These are phyloP conservation scores for Plenodomus tracheiphilus DNA, from an alignment of 2,329 filamentous ascomycete species.

Conservation along the genomic window DNA sequence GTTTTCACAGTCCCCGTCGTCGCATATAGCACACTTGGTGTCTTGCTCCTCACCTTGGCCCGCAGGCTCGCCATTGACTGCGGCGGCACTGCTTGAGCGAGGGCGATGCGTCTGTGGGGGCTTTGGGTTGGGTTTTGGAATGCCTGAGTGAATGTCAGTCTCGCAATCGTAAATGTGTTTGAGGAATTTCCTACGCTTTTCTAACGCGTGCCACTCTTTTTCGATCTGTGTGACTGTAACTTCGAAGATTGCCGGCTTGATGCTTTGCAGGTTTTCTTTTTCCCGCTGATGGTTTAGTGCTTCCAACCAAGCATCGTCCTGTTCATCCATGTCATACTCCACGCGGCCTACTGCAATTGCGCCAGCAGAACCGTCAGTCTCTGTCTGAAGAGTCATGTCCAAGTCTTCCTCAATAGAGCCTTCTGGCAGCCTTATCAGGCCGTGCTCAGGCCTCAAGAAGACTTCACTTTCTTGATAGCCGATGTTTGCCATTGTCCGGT, in stretches of 20 bases:
- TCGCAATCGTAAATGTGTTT: background rate
- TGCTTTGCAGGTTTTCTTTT: constrained; percentile 73
- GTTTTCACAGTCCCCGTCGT: constrained; percentile 99
- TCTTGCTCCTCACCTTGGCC: constrained; percentile 87
- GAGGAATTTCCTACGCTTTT: constrained; percentile 65
- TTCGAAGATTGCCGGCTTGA: constrained; percentile 93
- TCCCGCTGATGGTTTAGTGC: constrained; percentile 78
- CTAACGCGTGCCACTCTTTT: constrained; percentile 95
- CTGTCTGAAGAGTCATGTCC: constrained; percentile 60
- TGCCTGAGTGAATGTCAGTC: constrained; percentile 48
- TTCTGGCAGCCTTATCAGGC: constrained; percentile 66
- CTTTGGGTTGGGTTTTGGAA: constrained; percentile 95
- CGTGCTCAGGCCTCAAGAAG: constrained; percentile 76
- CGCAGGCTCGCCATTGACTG: constrained; percentile 89
- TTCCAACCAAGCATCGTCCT: constrained; percentile 95
- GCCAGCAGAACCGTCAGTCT: constrained; percentile 61
- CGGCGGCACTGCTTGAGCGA: constrained; percentile 88
- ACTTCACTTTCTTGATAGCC: constrained; percentile 95
- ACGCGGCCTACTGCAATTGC: constrained; percentile 70
- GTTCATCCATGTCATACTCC: constrained; percentile 99
- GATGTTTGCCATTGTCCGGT: constrained; percentile 93
- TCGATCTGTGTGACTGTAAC: constrained; percentile 99
- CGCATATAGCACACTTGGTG: constrained; percentile 95
- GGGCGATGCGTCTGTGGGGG: constrained; percentile 93
- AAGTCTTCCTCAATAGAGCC: constrained; percentile 66